A percentile compares a stretch with the other conserved stretches of the same genome.
Evolutionary conservation across 2,329 filamentous ascomycete species (phyloP).

Genomic region (Ciborinia camelliae): DNA sequence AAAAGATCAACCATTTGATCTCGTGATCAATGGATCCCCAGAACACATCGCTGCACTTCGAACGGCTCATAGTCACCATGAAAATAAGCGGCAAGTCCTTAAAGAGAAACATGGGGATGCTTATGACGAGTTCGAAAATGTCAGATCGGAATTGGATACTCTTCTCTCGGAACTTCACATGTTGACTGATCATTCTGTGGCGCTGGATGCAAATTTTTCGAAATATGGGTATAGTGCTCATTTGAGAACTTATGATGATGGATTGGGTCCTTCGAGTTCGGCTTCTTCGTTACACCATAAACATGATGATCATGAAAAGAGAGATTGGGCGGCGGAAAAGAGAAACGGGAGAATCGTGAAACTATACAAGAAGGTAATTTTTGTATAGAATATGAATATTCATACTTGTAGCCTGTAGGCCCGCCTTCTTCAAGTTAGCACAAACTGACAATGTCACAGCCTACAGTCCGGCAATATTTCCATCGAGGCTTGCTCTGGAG

Average conservation of each 20-base stretch:
- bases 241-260: slow-evolving; percentile 48
- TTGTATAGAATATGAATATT: not conserved
- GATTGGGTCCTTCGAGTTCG: slow-evolving; percentile 27
- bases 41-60: slow-evolving; percentile 48
- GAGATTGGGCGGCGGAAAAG: slow-evolving; percentile 39
- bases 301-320: slow-evolving; percentile 36
- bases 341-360: slow-evolving; percentile 47
- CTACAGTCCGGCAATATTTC: slow-evolving; percentile 62
- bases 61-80: slow-evolving; percentile 52
- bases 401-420: not conserved
- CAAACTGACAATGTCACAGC: slow-evolving; percentile 32
- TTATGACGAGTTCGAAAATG: slow-evolving; percentile 55
- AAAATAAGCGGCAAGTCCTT: slow-evolving; percentile 46
- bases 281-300: slow-evolving; percentile 27
- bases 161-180: slow-evolving; percentile 52
- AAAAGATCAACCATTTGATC: slow-evolving; percentile 44
- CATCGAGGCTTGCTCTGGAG: slow-evolving; percentile 63
- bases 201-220: slow-evolving; percentile 58
- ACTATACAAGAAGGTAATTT: slow-evolving; percentile 49
- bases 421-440: not conserved
- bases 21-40: slow-evolving; percentile 55
- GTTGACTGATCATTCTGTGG: slow-evolving; percentile 51
- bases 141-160: slow-evolving; percentile 50
- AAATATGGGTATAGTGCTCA: slow-evolving; percentile 61
- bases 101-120: slow-evolving; percentile 48